Evolutionary conservation across 2,329 filamentous ascomycete genomes (phyloP), one percentile per base, ranked within the genome.

Genomic region (Lachnellula cervina): DNA sequence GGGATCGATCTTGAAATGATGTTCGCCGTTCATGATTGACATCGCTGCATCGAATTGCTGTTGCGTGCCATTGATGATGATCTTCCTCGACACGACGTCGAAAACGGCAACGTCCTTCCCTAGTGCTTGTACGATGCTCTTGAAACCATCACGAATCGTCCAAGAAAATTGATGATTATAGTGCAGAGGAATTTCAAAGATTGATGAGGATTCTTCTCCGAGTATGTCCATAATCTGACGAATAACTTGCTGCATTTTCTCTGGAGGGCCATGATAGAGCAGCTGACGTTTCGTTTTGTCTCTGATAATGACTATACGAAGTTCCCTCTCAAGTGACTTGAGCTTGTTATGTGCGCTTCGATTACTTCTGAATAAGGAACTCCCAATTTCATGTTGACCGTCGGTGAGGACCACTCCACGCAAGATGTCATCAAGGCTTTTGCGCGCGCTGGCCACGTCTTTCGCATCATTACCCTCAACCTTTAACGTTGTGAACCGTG

Each of bases 251-350:
- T 60, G 51, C 35, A 59, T 50, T 53, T 63, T 67, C 51, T 65
- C 62, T 11, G 40, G 49, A 11, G 62, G 54, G 32, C 63, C 64
- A 49, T 60, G 54, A 46, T 62, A 64, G 13, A 49, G 53, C 14
- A 68, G 57, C 32, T 65, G 61, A 43, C 54, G 55, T 50, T 58
- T 65, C 21, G 58, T 55, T 54, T 62, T 66, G 47, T 64, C 55
- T 55, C 60, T 59, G 48, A 54, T 55, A 44, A 68, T 59, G 32
- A 63, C 55, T 28, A 62, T 54, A 16, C 57, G 11, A 38, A 65
- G 54, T 42, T 63, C 54, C 46, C 54, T 57, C 58, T 61, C 62
- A 28, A 66, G 60, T 44, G 37, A 49, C 51, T 62, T 64, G 28
- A 68, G 55, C 38, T 61, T 62, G 54, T 51, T 55, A 52, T 58